A percentile compares a stretch with the other conserved stretches of the same genome.
Evolutionary conservation across 2,329 filamentous ascomycete species (phyloP).

Genomic region (Bipolaris gigantea): DNA sequence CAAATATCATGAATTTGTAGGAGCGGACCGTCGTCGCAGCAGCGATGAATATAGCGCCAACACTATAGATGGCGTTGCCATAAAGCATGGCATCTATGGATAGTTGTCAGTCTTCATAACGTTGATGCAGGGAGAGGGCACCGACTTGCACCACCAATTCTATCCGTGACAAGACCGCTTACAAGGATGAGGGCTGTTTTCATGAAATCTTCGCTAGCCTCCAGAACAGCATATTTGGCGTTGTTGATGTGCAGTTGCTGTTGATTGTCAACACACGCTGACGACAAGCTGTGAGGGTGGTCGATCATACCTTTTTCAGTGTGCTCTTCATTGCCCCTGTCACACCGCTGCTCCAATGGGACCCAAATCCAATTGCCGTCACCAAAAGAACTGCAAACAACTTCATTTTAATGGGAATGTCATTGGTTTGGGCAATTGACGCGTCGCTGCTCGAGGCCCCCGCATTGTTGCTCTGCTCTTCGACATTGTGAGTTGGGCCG

Average conservation of each 20-base stretch:
- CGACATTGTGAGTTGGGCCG: no score
- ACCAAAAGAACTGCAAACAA: slow-evolving; percentile 55
- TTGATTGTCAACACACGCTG: background rate
- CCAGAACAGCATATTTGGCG: slow-evolving; percentile 60
- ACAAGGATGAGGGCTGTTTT: slow-evolving; percentile 58
- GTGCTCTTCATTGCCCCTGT: slow-evolving; percentile 64
- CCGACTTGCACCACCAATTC: slow-evolving; percentile 57
- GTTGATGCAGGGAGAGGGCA: background rate
- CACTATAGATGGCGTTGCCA: slow-evolving; percentile 62
- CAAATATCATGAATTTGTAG: slow-evolving; percentile 64
- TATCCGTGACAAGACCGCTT: slow-evolving; percentile 60
- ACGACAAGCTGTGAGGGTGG: no score
- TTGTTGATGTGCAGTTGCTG: slow-evolving; percentile 61
- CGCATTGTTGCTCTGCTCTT: slow-evolving; percentile 3
- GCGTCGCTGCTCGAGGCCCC: slow-evolving; percentile 11
- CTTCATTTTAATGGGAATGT: slow-evolving; percentile 28
- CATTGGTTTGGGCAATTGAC: background rate
- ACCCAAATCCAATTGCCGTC: slow-evolving; percentile 61
- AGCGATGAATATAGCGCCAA: slow-evolving; percentile 62
- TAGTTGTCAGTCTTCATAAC: background rate
- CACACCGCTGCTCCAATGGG: slow-evolving; percentile 62
- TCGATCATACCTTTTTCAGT: slow-evolving; percentile 54
- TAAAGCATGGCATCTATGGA: slow-evolving; percentile 56
- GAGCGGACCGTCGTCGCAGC: slow-evolving; percentile 59
- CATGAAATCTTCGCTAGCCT: slow-evolving; percentile 66